Evolutionary conservation across 148 eudicot genomes (phyloP).

Genomic region (Silene uniflora): DNA sequence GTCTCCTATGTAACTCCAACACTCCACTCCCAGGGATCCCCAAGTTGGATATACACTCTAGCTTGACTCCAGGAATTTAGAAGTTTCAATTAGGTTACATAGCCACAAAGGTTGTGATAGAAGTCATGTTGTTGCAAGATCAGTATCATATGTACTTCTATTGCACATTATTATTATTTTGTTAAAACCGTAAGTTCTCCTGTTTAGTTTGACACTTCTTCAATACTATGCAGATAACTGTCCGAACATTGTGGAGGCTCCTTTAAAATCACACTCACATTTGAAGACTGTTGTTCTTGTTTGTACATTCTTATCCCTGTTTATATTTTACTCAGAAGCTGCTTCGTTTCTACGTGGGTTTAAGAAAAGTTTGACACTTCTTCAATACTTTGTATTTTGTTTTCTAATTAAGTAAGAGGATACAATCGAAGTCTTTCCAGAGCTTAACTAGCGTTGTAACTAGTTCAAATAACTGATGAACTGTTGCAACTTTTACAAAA

Average conservation of each 20-base stretch:
- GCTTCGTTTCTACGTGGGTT: background rate
- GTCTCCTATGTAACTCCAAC: background rate
- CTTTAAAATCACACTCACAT: slow-evolving; percentile 35
- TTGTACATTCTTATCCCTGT: slow-evolving; percentile 66
- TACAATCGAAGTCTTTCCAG: background rate
- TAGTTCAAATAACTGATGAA: background rate
- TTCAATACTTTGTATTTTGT: too few species aligned
- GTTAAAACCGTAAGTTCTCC: background rate
- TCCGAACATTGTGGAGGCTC: slow-evolving; percentile 42
- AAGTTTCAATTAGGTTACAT: background rate
- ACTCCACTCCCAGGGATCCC: background rate
- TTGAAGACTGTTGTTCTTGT: slow-evolving; percentile 86
- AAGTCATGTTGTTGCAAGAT: slow-evolving; percentile 4
- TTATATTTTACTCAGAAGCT: background rate
- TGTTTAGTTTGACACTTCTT: background rate
- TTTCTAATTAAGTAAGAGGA: background rate
- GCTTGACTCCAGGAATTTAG: background rate
- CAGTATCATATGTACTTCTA: background rate
- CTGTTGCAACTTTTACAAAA: background rate
- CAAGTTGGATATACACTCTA: too few species aligned
- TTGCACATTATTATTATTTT: slow-evolving; percentile 2
- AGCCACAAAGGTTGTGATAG: background rate
- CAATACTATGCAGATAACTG: slow-evolving; percentile 32
- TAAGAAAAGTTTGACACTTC: too few species aligned
- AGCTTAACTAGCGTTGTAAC: background rate